Base-by-base conservation (phyloP, 768 basidiomycete genomes). In the Suillus fuscotomentosus region DNA sequence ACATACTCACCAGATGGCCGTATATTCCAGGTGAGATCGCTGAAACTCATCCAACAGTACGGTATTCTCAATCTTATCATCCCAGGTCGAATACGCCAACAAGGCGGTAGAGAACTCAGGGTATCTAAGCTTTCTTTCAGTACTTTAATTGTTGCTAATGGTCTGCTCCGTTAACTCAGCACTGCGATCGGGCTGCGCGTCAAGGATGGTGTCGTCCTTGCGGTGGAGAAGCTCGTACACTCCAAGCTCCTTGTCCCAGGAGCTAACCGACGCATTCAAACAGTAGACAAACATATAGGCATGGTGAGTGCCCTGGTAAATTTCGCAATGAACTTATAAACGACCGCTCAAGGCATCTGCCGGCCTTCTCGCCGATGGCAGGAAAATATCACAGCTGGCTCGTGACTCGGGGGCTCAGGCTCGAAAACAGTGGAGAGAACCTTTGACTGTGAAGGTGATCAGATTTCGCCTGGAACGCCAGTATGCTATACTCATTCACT, bases 41-140 rank as follows among this genome's bases (percentile, higher is more conserved):
- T 63, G 56, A 36, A 60, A 10, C 22, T 20, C 57, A 6, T 20
- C 20, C 0, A 50, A 41, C 2, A 38, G 31, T 31, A 20, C 27
- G 10, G 45, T 41, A 41, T 36, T 68, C 10, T 59, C 38, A 41
- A 65, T 67, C 57, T 38, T 15, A 27, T 61, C 41, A 51, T 42
- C 24, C 55, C 69, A 97, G 95, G 91, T 99, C 76, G 97, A 99
- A 80, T 99, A 99, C 72, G 97, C 97, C 62, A 91, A 89, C 80
- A 99, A 99, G 79, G 97, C 97, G 14, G 97, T 99, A 66, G 97
- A 99, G 80, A 97, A 97, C 80, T 94, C 97, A 47, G 97, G 97
- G 92, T 95, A 76, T 66, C 84, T 71, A 2, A 45, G 47, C 22
- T 53, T 39, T 54, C 38, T 54, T 54, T 36, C 57, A 57, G 17